These are phyloP conservation scores for Syzygium aqueum DNA, from an alignment of 345 rosid species.

Conservation along the genomic window DNA sequence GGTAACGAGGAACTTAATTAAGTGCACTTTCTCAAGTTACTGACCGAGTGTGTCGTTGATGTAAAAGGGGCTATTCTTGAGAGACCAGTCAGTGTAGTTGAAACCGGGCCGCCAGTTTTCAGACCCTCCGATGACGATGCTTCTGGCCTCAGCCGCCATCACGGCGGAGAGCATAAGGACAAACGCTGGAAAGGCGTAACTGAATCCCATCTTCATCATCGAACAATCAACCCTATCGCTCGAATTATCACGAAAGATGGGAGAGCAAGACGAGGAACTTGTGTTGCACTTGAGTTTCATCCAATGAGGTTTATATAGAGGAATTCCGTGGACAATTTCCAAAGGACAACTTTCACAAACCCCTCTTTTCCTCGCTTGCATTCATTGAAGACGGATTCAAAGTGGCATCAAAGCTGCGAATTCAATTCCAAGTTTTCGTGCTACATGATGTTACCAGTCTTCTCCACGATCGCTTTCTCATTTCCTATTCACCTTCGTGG, in stretches of 20 bases:
- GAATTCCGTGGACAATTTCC: background rate
- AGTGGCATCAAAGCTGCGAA: background rate
- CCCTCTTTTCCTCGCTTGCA: background rate
- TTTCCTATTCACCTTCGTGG: background rate
- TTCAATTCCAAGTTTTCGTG: background rate
- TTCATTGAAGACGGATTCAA: background rate
- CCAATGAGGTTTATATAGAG: background rate
- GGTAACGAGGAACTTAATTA: background rate
- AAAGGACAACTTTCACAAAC: background rate
- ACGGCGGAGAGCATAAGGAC: background rate
- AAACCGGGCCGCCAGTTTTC: conserved; percentile 8
- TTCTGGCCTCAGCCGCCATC: conserved; percentile 1
- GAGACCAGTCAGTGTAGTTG: conserved; percentile 10
- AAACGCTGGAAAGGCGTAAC: background rate
- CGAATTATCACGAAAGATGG: background rate
- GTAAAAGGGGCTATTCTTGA: conserved; percentile 8
- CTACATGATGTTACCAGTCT: background rate
- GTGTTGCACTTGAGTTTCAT: background rate
- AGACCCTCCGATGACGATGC: conserved; percentile 5
- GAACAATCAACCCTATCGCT: background rate
- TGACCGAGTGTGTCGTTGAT: conserved; percentile 9
- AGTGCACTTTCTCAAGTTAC: background rate
- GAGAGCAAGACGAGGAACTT: background rate
- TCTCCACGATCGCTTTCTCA: background rate
- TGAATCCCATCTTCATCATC: background rate